Evolutionary conservation across 1,284 basidiomycete genomes (phyloP), one percentile per base, ranked within the genome.

Genomic region (Ceratorhiza oryzae-sativae): DNA sequence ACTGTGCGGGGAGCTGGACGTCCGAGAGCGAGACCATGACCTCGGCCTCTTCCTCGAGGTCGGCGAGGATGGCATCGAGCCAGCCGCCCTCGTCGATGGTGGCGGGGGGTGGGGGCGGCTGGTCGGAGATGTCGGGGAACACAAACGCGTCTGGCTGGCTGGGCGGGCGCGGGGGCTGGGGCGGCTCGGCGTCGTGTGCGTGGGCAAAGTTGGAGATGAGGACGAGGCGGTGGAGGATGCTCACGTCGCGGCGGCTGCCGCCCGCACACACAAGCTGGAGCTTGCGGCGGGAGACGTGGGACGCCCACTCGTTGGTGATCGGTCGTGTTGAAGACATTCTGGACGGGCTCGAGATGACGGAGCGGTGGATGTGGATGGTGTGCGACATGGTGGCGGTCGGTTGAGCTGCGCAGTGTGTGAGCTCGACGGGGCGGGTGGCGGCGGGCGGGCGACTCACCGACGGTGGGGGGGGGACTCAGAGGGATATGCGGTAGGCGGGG

Each of bases 181-280:
- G 53, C 49, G 77, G 82, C 42, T 49, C 34, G 59, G 68, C 61
- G n/a, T 74, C 67, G 59, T 75, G 71, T 48, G 74, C 55, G 23
- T 53, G 72, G 55, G 63, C 72, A 51, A 67, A 91, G 80, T 93
- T 93, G 89, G 92, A 92, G 79, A 93, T 85, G 72, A 93, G 84
- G 71, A 93, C 91, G 89, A 90, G 92, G 79, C 91, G 90, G 79
- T 91, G 90, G 82, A 93, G 85, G 81, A 87, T 91, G 83, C 85
- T 84, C 76, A 82, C 86, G 81, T 90, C 88, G 81, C 85, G 87
- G 81, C 85, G 87, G 80, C 78, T 77, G 75, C 80, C 78, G 72
- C 84, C 81, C 72, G 84, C 83, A 76, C 85, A 79, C 77, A 86
- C 87, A 74, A 84, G 80, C 75, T 88, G 87, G 81, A 93, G 84